phyloP scores from a whole-genome alignment of 306 rosid genomes.

The Glycyrrhiza uralensis region DNA sequence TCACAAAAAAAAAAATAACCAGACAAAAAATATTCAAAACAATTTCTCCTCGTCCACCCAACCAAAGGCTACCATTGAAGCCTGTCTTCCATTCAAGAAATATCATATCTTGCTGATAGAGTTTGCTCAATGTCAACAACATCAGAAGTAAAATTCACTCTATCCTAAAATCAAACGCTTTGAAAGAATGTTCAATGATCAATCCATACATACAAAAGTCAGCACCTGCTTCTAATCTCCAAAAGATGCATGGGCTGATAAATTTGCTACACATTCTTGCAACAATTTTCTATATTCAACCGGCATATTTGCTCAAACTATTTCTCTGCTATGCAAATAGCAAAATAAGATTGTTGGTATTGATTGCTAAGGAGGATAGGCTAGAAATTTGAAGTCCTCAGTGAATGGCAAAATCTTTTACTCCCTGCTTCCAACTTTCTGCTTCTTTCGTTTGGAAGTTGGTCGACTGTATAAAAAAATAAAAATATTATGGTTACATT shows the following conservation, averaged over 20 bases:
- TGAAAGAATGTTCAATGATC: background rate
- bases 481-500: background rate
- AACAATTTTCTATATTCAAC: background rate
- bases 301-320: background rate
- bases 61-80: too few relatives aligned
- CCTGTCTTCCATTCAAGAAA: background rate
- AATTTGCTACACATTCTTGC: background rate
- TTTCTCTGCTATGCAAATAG: background rate
- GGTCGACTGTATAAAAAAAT: conserved; percentile 9
- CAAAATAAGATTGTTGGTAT: background rate
- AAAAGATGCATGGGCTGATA: background rate
- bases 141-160: background rate
- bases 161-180: background rate
- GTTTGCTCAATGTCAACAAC: background rate
- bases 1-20: too few relatives aligned
- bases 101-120: background rate
- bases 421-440: background rate
- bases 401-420: background rate
- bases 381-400: background rate
- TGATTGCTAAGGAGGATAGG: background rate
- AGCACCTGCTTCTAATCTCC: background rate
- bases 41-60: too few relatives aligned
- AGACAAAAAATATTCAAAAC: too few relatives aligned
- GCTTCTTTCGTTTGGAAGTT: conserved; percentile 1
- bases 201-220: background rate